Conservation (phyloP, 257 asterid genomes). For the Nicotiana otophora region DNA sequence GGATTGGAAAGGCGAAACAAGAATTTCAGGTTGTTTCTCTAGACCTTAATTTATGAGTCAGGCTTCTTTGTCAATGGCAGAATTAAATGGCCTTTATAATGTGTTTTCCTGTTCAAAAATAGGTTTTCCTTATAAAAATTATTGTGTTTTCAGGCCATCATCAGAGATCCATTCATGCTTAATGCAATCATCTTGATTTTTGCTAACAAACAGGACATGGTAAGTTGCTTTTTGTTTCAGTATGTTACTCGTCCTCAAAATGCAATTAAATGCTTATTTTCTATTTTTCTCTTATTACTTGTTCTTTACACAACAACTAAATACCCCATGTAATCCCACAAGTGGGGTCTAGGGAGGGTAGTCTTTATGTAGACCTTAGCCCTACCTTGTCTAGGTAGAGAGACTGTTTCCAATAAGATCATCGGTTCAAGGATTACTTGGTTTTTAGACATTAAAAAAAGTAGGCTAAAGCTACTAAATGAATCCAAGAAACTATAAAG, state of each 20-base stretch:
- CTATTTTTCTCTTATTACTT: background rate
- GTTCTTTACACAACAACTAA: background rate
- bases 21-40: slow-evolving; percentile 76
- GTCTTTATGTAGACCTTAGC: too few relatives aligned
- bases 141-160: slow-evolving; percentile 58
- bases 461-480: background rate
- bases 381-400: too few relatives aligned
- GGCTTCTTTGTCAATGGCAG: slow-evolving; percentile 11
- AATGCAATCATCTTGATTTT: slow-evolving; percentile 90
- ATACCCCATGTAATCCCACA: too few relatives aligned
- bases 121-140: background rate
- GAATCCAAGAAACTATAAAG: background rate
- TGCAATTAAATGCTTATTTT: background rate
- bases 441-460: background rate
- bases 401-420: too few relatives aligned
- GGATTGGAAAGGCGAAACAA: slow-evolving; percentile 71
- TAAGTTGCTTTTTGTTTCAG: slow-evolving; percentile 24
- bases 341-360: too few relatives aligned
- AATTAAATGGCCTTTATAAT: slow-evolving; percentile 16
- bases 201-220: slow-evolving; percentile 98
- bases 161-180: slow-evolving; percentile 91
- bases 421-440: background rate
- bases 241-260: background rate
- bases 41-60: slow-evolving; percentile 11
- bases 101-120: background rate